Evolutionary conservation across 202 grass and related monocot genomes (phyloP), one percentile per base, ranked within the genome.

Genomic region (Schoenoplectus tabernaemontani): DNA sequence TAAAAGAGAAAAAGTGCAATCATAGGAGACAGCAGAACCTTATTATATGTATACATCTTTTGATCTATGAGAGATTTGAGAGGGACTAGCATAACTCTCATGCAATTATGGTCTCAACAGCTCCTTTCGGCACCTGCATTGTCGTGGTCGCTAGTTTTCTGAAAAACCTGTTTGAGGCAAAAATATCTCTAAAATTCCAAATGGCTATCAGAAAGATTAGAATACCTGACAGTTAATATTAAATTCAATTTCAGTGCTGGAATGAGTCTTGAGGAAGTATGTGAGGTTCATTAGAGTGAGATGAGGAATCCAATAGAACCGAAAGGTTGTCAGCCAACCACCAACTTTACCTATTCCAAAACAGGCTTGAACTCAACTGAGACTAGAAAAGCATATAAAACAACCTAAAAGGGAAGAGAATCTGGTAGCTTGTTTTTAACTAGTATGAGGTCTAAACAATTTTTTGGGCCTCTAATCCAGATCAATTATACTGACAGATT

Each of bases 301-400:
- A 44, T 44, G 11, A 42, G 57, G 37, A 78, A 26, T 61, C 76
- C 20, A 61, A 59, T 26, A 61, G 23, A 78, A 78, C 70, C 76
- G 54, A n/a, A 78, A 78, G 56, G 56, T 78, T 43, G 38, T 20
- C 76, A 78, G 11, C 76, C 56, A 78, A 78, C 48, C 56, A 43
- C 36, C 34, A 59, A 59, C 57, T 78, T 61, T 78, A 78, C 56
- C 34, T 30, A 78, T 42, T 71, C 56, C 38, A 78, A 78, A 59
- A 78, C 70, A 56, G 30, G 47, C 46, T 19, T 75, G 16, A 75
- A 36, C 24, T 56, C 19, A 47, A 56, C 70, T 75, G 16, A 54
- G 23, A 26, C 70, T 56, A 56, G 24, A 75, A 56, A 74, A 53
- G 15, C 47, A 75, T 75, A 32, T 34, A 43, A 39, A 71, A n/a